phyloP scores from a whole-genome alignment of 495 filamentous ascomycete species.

The Cercophora scortea region DNA sequence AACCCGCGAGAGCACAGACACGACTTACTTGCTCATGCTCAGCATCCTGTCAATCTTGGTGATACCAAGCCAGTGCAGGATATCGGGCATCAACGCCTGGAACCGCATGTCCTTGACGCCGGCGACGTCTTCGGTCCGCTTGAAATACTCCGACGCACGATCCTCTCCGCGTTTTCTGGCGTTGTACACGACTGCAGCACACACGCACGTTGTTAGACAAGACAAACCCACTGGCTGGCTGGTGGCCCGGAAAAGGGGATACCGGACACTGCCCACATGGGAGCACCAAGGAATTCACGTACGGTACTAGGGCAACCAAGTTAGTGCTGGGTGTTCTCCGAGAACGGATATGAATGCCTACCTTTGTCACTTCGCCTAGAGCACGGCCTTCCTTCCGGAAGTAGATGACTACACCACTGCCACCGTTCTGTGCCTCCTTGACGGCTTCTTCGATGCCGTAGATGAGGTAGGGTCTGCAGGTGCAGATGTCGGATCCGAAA shows the following conservation, averaged over 20 bases:
- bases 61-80: conserved; percentile 97
- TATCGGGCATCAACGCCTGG: conserved; percentile 98
- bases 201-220: conserved; percentile 21
- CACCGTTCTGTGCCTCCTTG: conserved; percentile 90
- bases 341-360: conserved; percentile 19
- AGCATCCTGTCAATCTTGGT: conserved; percentile 98
- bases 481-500: conserved; percentile 98
- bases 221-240: conserved; percentile 1
- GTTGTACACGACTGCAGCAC: conserved; percentile 73
- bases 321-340: background rate
- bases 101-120: conserved; percentile 98
- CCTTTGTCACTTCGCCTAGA: conserved; percentile 94
- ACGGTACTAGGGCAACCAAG: conserved; percentile 37
- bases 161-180: conserved; percentile 80
- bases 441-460: conserved; percentile 97
- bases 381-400: conserved; percentile 97
- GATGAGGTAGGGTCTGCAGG: conserved; percentile 91
- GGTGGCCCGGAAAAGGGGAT: conserved; percentile 2
- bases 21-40: conserved; percentile 86
- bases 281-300: conserved; percentile 16
- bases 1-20: background rate
- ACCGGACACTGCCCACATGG: background rate
- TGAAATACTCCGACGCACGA: conserved; percentile 94
- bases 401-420: conserved; percentile 95
- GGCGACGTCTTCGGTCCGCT: conserved; percentile 92